Base-by-base conservation (phyloP, 1,284 basidiomycete genomes). In the Clitocybe nebularis region DNA sequence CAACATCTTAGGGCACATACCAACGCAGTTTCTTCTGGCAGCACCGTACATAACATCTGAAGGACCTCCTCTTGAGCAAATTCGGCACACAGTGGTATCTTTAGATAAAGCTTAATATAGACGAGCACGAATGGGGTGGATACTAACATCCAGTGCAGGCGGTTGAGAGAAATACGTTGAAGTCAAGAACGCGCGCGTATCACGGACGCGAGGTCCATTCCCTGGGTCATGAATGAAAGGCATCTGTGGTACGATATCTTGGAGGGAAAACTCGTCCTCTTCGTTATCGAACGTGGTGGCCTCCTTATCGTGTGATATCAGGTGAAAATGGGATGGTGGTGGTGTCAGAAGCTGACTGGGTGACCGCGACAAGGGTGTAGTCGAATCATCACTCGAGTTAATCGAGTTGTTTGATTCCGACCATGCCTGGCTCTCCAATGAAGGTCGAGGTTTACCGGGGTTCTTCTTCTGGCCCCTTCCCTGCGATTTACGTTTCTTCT, bases 171-270 rank as follows among this genome's bases (percentile, higher is more conserved):
- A 84, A 48, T 69, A 78, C 8, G 63, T 63, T 11, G 77, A 79
- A 2, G 64, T 51, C 19, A 89, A 61, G 60, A 89, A 89, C 5
- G 72, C 68, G 19, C 61, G 66, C 5, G 72, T 64, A 55, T 85
- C 71, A 8, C 76, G 71, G 4, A 89, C 82, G 39, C 84, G 81
- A 6, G 84, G 83, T 0, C 86, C 86, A 48, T 80, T 84, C 19
- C 86, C 86, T 1, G 83, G 81, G 57, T 89, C 80, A 47, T 84
- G 64, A 22, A 89, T 84, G 52, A 78, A 80, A 2, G 81, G 81
- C 21, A 56, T 52, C 44, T 64, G 54, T 10, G 62, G 57, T 22
- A 63, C 50, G 13, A 55, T 25, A 11, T n/a, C 23, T 24, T 32
- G 14, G 3, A 14, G n/a, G 4, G 35, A 22, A 4, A 16, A 23